A percentile compares a stretch with the other conserved stretches of the same genome.
Conservation (phyloP, 2,329 filamentous ascomycete species). For the Camillea tinctor region DNA sequence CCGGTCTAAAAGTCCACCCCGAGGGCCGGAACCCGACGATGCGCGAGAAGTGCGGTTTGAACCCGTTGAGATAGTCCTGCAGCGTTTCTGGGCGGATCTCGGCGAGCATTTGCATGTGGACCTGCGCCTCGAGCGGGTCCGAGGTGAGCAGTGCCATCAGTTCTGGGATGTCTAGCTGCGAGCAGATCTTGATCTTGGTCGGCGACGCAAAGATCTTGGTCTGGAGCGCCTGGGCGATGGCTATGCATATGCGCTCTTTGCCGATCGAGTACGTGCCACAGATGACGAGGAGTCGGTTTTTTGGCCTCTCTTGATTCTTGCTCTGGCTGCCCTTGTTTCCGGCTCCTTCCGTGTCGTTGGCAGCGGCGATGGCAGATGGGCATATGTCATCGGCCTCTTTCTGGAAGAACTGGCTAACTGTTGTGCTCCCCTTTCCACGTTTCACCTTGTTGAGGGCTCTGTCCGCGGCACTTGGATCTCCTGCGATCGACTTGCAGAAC, state of each 20-base stretch:
- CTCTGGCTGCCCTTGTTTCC: slow-evolving; percentile 21
- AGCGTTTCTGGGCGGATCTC: slow-evolving; percentile 91
- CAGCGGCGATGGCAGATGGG: neutral
- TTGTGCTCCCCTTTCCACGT: slow-evolving; percentile 40
- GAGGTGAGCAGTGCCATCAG: slow-evolving; percentile 74
- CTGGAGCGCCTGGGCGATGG: slow-evolving; percentile 80
- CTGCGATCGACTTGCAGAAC: slow-evolving; percentile 76
- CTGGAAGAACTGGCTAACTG: slow-evolving; percentile 54
- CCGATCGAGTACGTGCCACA: slow-evolving; percentile 98
- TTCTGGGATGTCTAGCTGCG: slow-evolving; percentile 82
- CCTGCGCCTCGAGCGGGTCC: slow-evolving; percentile 81
- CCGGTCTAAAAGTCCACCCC: slow-evolving; percentile 81
- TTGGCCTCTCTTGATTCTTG: slow-evolving; percentile 27
- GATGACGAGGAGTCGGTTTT: slow-evolving; percentile 77
- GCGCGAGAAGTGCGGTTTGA: slow-evolving; percentile 78
- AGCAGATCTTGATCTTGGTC: slow-evolving; percentile 79
- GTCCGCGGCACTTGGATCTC: slow-evolving; percentile 54
- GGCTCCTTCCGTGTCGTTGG: slow-evolving; percentile 23
- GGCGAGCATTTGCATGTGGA: slow-evolving; percentile 96
- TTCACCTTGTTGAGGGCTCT: slow-evolving; percentile 46
- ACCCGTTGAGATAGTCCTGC: slow-evolving; percentile 79
- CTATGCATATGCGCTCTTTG: slow-evolving; percentile 93
- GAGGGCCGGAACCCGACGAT: slow-evolving; percentile 90
- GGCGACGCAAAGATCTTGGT: slow-evolving; percentile 88
- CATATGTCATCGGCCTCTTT: slow-evolving; percentile 32